Conservation (phyloP, 495 filamentous ascomycete species). For the Sphaerosporella brunnea region DNA sequence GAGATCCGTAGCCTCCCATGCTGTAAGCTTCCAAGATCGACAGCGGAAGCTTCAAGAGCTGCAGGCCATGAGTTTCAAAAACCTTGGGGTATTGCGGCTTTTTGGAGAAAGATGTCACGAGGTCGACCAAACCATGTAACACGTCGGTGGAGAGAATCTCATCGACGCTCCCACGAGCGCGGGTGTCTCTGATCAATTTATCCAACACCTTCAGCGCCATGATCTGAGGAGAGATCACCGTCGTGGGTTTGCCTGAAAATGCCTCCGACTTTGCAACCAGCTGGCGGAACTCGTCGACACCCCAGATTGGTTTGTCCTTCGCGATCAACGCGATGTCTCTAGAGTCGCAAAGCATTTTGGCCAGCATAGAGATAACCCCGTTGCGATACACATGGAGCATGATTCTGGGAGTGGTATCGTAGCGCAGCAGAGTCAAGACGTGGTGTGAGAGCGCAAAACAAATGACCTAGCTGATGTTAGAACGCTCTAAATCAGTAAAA, state of each 20-base stretch:
- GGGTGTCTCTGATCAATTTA: slow-evolving; percentile 36
- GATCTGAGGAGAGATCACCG: slow-evolving; percentile 40
- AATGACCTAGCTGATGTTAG: slow-evolving; percentile 30
- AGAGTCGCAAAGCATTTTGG: slow-evolving; percentile 34
- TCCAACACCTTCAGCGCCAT: slow-evolving; percentile 49
- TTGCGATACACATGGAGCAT: slow-evolving; percentile 35
- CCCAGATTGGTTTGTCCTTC: slow-evolving; percentile 41
- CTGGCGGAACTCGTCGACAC: slow-evolving; percentile 37
- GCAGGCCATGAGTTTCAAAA: slow-evolving; percentile 19
- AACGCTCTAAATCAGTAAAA: background rate
- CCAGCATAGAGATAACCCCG: slow-evolving; percentile 35
- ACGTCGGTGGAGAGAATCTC: slow-evolving; percentile 37
- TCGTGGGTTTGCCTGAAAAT: slow-evolving; percentile 41
- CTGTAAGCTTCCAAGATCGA: slow-evolving; percentile 49
- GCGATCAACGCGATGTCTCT: slow-evolving; percentile 37
- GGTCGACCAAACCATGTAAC: slow-evolving; percentile 34
- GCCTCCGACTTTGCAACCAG: slow-evolving; percentile 32
- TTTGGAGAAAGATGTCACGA: slow-evolving; percentile 25
- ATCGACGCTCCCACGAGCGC: slow-evolving; percentile 32
- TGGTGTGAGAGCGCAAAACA: slow-evolving; percentile 40
- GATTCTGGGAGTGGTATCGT: slow-evolving; percentile 33
- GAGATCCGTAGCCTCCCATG: slow-evolving; percentile 17
- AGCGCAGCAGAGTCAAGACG: slow-evolving; percentile 38
- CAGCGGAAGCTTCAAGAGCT: slow-evolving; percentile 32
- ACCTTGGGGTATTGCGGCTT: slow-evolving; percentile 25